These are phyloP conservation scores for Linnemannia elongata DNA, from an alignment of 192 early-diverging fungal species.

Conservation along the genomic window DNA sequence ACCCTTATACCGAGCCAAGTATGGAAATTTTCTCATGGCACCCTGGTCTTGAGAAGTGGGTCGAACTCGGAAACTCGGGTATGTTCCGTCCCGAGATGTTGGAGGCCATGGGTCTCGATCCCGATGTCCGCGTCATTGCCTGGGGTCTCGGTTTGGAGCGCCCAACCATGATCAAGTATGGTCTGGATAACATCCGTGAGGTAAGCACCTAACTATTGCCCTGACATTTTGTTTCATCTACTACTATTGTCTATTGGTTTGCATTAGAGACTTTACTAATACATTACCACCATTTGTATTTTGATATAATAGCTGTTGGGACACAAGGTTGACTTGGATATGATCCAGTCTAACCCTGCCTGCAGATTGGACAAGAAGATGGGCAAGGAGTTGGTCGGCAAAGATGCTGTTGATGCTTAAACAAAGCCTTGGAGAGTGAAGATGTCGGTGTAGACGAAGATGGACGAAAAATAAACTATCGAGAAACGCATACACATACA, in stretches of 20 bases:
- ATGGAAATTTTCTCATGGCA: slow-evolving; percentile 99
- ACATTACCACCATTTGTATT: background rate
- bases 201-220: slow-evolving; percentile 18
- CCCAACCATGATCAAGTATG: slow-evolving; percentile 99
- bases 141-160: slow-evolving; percentile 98
- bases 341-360: slow-evolving; percentile 91
- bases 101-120: slow-evolving; percentile 92
- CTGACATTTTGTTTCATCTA: background rate
- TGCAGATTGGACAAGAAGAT: slow-evolving; percentile 94
- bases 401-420: slow-evolving; percentile 51
- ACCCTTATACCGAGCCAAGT: slow-evolving; percentile 99
- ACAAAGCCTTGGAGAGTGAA: background rate
- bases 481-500: slow-evolving; percentile 1
- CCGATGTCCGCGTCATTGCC: slow-evolving; percentile 95
- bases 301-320: slow-evolving; percentile 73
- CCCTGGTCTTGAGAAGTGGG: slow-evolving; percentile 86
- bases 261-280: background rate
- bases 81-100: slow-evolving; percentile 99
- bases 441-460: background rate
- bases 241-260: background rate
- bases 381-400: slow-evolving; percentile 73
- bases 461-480: background rate
- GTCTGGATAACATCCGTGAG: slow-evolving; percentile 93
- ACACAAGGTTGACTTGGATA: slow-evolving; percentile 92
- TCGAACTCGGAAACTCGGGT: slow-evolving; percentile 98